These are phyloP conservation scores for Lachnellula hyalina DNA, from an alignment of 2,329 filamentous ascomycete species.

Conservation along the genomic window DNA sequence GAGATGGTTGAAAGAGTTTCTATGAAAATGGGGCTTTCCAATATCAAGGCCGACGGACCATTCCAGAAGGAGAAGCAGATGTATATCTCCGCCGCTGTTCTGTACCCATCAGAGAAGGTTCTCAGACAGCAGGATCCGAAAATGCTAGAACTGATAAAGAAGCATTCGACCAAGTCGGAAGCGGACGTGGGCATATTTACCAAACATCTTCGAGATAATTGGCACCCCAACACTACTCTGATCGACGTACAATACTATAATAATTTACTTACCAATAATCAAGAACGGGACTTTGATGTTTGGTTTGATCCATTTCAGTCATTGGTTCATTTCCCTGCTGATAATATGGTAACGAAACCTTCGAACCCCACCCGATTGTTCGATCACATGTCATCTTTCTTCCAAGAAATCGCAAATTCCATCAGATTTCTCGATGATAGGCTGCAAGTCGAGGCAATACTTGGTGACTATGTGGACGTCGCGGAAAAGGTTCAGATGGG, in stretches of 20 bases:
- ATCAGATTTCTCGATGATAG: conserved; percentile 10
- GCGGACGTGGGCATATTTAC: conserved; percentile 1
- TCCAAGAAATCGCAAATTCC: conserved; percentile 6
- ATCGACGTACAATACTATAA: conserved; percentile 7
- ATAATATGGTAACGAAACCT: neutral
- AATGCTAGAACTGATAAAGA: conserved; percentile 8
- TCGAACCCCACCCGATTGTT: conserved; percentile 6
- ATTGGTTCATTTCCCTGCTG: neutral
- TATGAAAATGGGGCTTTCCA: neutral
- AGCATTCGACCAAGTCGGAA: neutral
- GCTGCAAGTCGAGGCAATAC: conserved; percentile 10
- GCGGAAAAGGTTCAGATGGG: conserved; percentile 14
- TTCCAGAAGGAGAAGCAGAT: conserved; percentile 3
- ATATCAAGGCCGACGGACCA: neutral
- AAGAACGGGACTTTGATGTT: conserved; percentile 1
- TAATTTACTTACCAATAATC: neutral
- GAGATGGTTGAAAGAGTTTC: conserved; percentile 1
- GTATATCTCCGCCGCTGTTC: conserved; percentile 6
- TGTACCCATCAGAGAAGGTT: conserved; percentile 5
- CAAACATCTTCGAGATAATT: conserved; percentile 5
- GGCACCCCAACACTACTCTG: conserved; percentile 7
- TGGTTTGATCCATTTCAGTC: conserved; percentile 8
- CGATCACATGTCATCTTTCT: conserved; percentile 15
- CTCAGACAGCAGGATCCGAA: conserved; percentile 3
- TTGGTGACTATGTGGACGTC: conserved; percentile 15